Evolutionary conservation across 768 basidiomycete genomes (phyloP).

Genomic region (Trametes cingulata): DNA sequence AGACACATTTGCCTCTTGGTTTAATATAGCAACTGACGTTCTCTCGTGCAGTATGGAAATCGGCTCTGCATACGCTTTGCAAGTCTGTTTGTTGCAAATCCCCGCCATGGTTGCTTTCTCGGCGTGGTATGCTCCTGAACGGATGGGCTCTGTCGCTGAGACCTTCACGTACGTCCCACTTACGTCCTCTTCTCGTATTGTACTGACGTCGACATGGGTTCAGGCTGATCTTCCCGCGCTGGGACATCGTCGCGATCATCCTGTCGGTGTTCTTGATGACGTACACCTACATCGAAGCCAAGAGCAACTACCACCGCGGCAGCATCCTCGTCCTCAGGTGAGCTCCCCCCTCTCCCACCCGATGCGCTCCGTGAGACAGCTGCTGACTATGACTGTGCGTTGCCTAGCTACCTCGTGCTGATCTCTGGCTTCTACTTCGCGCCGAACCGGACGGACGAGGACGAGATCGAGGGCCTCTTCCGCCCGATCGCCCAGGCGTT

Average conservation of each 20-base stretch:
- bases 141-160: constrained; percentile 83
- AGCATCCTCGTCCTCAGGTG: constrained; percentile 93
- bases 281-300: constrained; percentile 99
- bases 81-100: constrained; percentile 96
- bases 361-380: background rate
- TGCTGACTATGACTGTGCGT: background rate
- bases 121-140: constrained; percentile 86
- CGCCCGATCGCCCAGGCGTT: constrained; percentile 8
- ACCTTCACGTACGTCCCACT: constrained; percentile 85
- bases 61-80: constrained; percentile 97
- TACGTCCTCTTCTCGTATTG: background rate
- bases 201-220: constrained; percentile 8
- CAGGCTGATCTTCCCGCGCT: constrained; percentile 97
- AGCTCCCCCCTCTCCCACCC: constrained; percentile 4
- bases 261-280: constrained; percentile 97
- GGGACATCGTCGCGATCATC: constrained; percentile 95
- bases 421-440: constrained; percentile 92
- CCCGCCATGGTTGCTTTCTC: constrained; percentile 99
- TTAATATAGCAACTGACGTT: background rate
- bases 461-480: constrained; percentile 21
- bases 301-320: constrained; percentile 96
- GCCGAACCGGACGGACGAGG: constrained; percentile 40
- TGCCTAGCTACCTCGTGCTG: constrained; percentile 83
- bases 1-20: background rate
- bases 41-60: constrained; percentile 85